Conservation (phyloP, 2,329 filamentous ascomycete genomes). For the Colletotrichum higginsianum region DNA sequence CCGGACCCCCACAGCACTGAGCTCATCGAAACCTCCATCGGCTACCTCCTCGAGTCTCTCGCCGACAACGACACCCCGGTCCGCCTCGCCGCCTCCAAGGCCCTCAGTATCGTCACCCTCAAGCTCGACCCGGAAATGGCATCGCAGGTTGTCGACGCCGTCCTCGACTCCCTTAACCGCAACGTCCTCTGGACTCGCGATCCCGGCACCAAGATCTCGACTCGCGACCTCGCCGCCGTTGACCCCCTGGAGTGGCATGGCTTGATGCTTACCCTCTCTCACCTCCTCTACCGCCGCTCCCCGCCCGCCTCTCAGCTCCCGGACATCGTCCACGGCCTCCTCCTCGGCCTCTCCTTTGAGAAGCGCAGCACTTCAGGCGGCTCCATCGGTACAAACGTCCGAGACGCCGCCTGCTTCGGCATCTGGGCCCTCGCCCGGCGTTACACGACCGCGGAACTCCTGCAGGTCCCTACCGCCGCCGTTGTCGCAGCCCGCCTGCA, state of each 20-base stretch:
- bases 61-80: conserved; percentile 94
- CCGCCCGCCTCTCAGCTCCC: conserved; percentile 80
- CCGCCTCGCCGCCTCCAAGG: conserved; percentile 91
- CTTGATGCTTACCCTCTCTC: conserved; percentile 86
- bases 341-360: conserved; percentile 89
- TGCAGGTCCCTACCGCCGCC: conserved; percentile 69
- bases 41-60: conserved; percentile 82
- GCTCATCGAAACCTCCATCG: conserved; percentile 85
- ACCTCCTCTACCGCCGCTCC: conserved; percentile 88
- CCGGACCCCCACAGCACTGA: conserved; percentile 60
- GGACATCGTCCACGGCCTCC: conserved; percentile 81
- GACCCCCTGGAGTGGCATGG: conserved; percentile 93
- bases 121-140: conserved; percentile 87
- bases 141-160: conserved; percentile 87
- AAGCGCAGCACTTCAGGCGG: conserved; percentile 88
- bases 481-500: conserved; percentile 58
- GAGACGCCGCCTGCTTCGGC: conserved; percentile 96
- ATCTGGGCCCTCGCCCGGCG: conserved; percentile 93
- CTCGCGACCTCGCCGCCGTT: conserved; percentile 79
- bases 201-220: conserved; percentile 49
- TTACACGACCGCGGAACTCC: conserved; percentile 85
- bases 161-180: conserved; percentile 78
- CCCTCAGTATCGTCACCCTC: conserved; percentile 87
- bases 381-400: conserved; percentile 89
- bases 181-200: conserved; percentile 70